Evolutionary conservation across 2,329 filamentous ascomycete species (phyloP), one percentile per base, ranked within the genome.

Genomic region (Xylariales sp.): DNA sequence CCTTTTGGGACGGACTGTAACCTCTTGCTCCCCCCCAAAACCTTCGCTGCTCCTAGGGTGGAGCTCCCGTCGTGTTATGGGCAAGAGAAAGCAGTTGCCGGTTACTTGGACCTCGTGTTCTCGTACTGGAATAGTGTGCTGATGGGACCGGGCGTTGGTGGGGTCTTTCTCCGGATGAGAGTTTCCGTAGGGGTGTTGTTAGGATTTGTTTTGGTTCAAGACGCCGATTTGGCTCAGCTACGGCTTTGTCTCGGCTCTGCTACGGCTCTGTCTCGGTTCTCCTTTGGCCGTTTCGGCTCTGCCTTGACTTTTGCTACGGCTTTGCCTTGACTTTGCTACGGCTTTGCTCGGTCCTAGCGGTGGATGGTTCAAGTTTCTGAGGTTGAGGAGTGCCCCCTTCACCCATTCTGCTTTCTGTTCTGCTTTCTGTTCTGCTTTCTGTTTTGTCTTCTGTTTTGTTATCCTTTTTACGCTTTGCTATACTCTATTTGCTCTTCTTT

Each of bases 141-240:
- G 34, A 41, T 34, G 34, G 52, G 52, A 41, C 52, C 52, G 52
- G n/a, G 41, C 52, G 12, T 55, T 53, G 49, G 3, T 18, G 46
- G 18, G 36, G 50, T 52, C 57, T 60, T 39, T 36, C 57, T 43
- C 57, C 57, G 36, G 34, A 60, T 41, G 57, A 60, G 46, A 59
- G 56, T 39, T 28, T 7, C 23, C 23, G 23, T 23, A 23, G 23
- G 23, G 23, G 23, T 23, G 23, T 23, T 23, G 23, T 23, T 23
- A 23, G 23, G 23, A 23, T 23, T 23, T 23, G 23, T 23, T 23
- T 23, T 23, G 23, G 23, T 23, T 23, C 23, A 23, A 23, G 23
- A 23, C 23, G 23, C 23, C 23, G 23, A 23, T 23, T 23, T 23
- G 23, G 23, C 23, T 23, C 23, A 23, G 23, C 23, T 23, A 23